Percentiles rank a stretch among this genome's conserved stretches.
phyloP scores from a whole-genome alignment of 2,329 filamentous ascomycete genomes.

The Epichloe uncinata region DNA sequence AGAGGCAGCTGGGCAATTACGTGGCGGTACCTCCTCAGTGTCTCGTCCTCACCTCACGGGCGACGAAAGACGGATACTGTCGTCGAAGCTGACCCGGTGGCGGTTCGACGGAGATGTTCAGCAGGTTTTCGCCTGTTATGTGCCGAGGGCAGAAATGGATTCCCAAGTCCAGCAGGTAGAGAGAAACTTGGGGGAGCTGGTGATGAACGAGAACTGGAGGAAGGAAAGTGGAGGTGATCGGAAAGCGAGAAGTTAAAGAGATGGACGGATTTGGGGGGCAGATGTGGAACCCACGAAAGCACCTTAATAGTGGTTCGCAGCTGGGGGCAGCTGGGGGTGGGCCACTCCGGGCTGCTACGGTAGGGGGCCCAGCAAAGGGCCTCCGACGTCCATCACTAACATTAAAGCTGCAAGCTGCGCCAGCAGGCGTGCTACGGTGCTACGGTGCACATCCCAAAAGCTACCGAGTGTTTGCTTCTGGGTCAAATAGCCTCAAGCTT shows the following conservation, averaged over 20 bases:
- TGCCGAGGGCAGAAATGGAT: background rate
- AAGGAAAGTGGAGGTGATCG: background rate
- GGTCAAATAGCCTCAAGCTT: too few relatives aligned
- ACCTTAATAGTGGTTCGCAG: background rate
- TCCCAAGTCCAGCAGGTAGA: too few relatives aligned
- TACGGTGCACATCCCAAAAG: too few relatives aligned
- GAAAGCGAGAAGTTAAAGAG: background rate
- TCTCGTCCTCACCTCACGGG: background rate
- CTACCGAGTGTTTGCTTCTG: too few relatives aligned
- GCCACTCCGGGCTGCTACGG: background rate
- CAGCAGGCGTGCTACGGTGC: too few relatives aligned
- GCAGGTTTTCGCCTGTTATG: background rate
- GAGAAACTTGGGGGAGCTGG: background rate
- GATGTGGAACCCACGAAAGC: background rate
- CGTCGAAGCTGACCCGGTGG: background rate
- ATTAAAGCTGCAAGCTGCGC: too few relatives aligned
- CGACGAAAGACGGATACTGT: background rate
- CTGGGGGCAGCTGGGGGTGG: background rate
- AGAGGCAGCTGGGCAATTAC: conserved; percentile 1
- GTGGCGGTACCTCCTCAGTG: background rate
- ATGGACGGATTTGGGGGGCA: background rate
- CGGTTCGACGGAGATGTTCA: background rate
- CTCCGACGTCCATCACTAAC: too few relatives aligned
- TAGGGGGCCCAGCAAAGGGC: too few relatives aligned
- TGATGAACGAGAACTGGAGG: background rate